These are phyloP conservation scores for Russula brevipes DNA, from an alignment of 768 basidiomycete genomes.

Conservation along the genomic window DNA sequence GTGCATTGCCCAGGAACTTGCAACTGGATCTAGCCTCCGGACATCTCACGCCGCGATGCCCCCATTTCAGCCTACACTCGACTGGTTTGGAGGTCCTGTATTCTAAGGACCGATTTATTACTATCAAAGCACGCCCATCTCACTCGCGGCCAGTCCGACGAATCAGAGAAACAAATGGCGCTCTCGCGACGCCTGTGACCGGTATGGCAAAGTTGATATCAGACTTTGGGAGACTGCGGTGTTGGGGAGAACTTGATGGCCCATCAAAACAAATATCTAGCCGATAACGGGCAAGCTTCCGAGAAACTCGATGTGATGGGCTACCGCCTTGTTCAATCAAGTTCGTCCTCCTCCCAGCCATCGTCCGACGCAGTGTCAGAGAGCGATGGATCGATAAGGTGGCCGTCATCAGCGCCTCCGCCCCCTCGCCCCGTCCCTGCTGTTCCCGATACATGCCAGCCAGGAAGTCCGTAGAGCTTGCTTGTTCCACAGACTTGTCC, in stretches of 20 bases:
- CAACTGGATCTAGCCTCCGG: neutral
- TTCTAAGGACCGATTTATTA: neutral
- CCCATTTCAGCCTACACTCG: neutral
- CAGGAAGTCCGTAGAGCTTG: slow-evolving; percentile 66
- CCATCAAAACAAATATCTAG: neutral
- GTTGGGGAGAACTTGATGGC: slow-evolving; percentile 6
- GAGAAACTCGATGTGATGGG: neutral
- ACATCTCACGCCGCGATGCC: neutral
- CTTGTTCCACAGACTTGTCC: slow-evolving; percentile 69
- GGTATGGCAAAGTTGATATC: slow-evolving; percentile 3
- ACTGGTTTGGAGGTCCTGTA: neutral
- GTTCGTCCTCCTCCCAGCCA: slow-evolving; percentile 30
- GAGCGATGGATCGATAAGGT: slow-evolving; percentile 51
- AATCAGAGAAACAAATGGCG: neutral
- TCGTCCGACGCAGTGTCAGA: slow-evolving; percentile 33
- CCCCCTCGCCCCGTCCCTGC: slow-evolving; percentile 38
- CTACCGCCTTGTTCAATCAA: neutral
- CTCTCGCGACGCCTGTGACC: neutral
- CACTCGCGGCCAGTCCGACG: neutral
- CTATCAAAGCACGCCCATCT: neutral
- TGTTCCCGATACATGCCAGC: slow-evolving; percentile 65
- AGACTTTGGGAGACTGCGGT: neutral
- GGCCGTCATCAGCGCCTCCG: slow-evolving; percentile 50
- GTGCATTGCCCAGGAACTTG: too few relatives aligned
- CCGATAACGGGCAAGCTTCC: slow-evolving; percentile 11